Evolutionary conservation across 2,329 filamentous ascomycete genomes (phyloP).

Genomic region (Cladosporium sp.): DNA sequence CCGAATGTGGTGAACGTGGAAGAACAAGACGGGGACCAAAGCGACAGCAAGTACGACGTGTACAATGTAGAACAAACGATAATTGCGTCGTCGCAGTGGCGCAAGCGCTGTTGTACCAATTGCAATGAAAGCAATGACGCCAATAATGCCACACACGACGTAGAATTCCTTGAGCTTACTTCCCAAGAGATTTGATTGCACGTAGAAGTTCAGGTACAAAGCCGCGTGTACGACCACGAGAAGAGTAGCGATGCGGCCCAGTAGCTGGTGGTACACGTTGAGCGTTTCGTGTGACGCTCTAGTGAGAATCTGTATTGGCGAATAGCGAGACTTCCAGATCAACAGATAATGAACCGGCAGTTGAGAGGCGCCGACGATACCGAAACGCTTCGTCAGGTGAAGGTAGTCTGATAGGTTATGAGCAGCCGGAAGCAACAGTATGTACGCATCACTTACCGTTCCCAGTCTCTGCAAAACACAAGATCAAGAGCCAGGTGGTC

Average conservation of each 20-base stretch:
- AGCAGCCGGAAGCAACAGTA: neutral
- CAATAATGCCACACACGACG: conserved; percentile 53
- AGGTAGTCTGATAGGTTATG: conserved; percentile 52
- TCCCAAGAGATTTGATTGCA: conserved; percentile 45
- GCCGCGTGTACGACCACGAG: conserved; percentile 50
- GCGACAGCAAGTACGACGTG: conserved; percentile 51
- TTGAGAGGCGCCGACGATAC: conserved; percentile 56
- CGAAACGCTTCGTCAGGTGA: conserved; percentile 60
- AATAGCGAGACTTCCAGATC: conserved; percentile 48
- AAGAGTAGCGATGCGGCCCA: conserved; percentile 51
- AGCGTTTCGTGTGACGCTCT: conserved; percentile 52
- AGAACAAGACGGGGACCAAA: conserved; percentile 49
- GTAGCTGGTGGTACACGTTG: conserved; percentile 55
- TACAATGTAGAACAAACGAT: conserved; percentile 52
- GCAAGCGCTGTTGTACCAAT: conserved; percentile 48
- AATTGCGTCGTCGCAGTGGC: conserved; percentile 43
- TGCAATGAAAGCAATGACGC: conserved; percentile 41
- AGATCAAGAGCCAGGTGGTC: conserved; percentile 49
- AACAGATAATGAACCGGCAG: conserved; percentile 58
- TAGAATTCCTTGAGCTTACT: conserved; percentile 55
- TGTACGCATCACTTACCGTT: conserved; percentile 41
- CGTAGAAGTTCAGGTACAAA: conserved; percentile 57
- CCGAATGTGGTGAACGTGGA: conserved; percentile 53
- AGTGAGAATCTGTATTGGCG: conserved; percentile 49
- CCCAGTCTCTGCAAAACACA: conserved; percentile 49